A percentile compares a stretch with the other conserved stretches of the same genome.
Conservation (phyloP, 2,329 filamentous ascomycete genomes). For the Corynespora cassiicola region DNA sequence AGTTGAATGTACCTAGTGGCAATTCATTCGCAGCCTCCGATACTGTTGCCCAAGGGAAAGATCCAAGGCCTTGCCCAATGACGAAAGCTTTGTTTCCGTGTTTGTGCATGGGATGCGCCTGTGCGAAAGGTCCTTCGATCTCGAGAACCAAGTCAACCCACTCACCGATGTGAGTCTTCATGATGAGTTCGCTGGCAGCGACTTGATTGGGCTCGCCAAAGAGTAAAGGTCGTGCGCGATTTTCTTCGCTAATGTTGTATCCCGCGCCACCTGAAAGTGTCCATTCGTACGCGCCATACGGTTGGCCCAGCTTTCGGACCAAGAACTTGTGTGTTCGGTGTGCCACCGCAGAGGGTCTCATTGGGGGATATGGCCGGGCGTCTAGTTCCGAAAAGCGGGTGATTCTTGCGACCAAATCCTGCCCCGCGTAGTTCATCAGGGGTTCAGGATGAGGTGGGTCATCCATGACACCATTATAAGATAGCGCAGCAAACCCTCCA, state of each 20-base stretch:
- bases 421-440: background rate
- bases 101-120: conserved; percentile 7
- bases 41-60: conserved; percentile 3
- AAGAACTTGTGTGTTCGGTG: conserved; percentile 7
- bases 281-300: conserved; percentile 6
- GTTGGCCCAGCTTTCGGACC: no score
- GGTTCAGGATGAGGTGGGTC: conserved; percentile 1
- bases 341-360: background rate
- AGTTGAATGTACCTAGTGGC: conserved; percentile 7
- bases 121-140: conserved; percentile 5
- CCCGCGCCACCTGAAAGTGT: conserved; percentile 2
- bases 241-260: background rate
- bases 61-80: conserved; percentile 5
- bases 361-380: conserved; percentile 4
- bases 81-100: conserved; percentile 7
- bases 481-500: conserved; percentile 2
- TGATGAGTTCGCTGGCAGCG: conserved; percentile 1
- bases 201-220: conserved; percentile 1
- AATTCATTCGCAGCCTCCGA: conserved; percentile 1
- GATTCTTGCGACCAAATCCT: no score
- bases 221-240: conserved; percentile 2
- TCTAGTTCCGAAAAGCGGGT: conserved; percentile 1
- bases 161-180: conserved; percentile 5
- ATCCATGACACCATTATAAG: conserved; percentile 3
- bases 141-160: conserved; percentile 11